Conservation (phyloP, 257 asterid genomes). For the Solanum peruvianum region DNA sequence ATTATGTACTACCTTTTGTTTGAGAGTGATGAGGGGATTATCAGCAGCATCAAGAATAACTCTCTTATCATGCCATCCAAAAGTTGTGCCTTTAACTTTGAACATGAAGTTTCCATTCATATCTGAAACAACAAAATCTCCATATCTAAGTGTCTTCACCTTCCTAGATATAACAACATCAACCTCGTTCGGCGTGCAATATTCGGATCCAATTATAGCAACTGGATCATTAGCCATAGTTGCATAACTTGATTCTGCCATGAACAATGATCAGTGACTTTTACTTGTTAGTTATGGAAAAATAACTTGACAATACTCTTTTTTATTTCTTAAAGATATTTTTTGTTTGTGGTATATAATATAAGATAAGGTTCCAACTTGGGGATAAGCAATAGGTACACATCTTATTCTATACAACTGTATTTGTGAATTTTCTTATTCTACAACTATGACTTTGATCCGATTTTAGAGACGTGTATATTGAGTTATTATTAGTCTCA, state of each 20-base stretch:
- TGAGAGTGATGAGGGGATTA: conserved; percentile 21
- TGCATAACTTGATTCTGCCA: not conserved
- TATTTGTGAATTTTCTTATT: too few species aligned
- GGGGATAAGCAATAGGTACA: too few species aligned
- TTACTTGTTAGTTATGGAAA: not conserved
- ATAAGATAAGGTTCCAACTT: too few species aligned
- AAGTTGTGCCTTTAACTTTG: conserved; percentile 6
- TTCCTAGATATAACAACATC: conserved; percentile 12
- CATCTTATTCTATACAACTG: too few species aligned
- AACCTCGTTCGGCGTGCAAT: conserved; percentile 7
- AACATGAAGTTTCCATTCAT: conserved; percentile 20
- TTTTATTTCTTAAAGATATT: not conserved
- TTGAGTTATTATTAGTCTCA: too few species aligned
- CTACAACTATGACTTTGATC: too few species aligned
- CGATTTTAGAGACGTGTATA: too few species aligned
- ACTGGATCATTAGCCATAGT: not conserved
- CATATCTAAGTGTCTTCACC: not conserved
- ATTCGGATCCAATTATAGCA: conserved; percentile 15
- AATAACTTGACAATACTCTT: not conserved
- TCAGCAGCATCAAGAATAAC: conserved; percentile 20
- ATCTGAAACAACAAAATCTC: conserved; percentile 8
- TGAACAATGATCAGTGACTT: not conserved
- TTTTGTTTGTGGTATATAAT: not conserved
- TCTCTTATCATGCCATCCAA: not conserved
- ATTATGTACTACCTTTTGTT: not conserved